Percentiles rank a stretch among this genome's conserved stretches.
Evolutionary conservation across 2,329 filamentous ascomycete species (phyloP).

Genomic region (Microdochium bolleyi): DNA sequence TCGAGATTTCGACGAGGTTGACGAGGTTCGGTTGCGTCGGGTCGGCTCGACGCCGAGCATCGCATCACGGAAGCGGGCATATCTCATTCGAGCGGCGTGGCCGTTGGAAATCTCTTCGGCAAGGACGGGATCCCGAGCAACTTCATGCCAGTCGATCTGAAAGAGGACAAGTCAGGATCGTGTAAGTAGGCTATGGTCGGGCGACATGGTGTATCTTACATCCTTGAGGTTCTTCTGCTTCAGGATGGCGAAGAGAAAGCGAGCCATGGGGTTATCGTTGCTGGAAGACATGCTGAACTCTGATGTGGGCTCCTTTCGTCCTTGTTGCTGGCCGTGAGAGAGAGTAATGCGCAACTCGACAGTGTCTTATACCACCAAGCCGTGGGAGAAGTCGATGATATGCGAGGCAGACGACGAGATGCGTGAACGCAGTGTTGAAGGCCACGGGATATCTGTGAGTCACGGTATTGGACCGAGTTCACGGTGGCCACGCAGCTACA

Average conservation of each 20-base stretch:
- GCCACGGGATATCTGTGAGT: background rate
- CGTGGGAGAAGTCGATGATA: background rate
- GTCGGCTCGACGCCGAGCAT: slow-evolving; percentile 40
- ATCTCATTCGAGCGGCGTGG: slow-evolving; percentile 54
- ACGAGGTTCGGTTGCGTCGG: slow-evolving; percentile 32
- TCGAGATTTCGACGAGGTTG: slow-evolving; percentile 26
- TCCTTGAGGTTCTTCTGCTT: slow-evolving; percentile 53
- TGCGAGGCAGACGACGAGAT: background rate
- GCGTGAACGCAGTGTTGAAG: background rate
- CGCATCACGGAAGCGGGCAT: slow-evolving; percentile 40
- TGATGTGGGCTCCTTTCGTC: slow-evolving; percentile 3
- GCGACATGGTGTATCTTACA: slow-evolving; percentile 32
- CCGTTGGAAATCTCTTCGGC: slow-evolving; percentile 48
- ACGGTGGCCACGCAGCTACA: background rate
- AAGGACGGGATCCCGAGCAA: slow-evolving; percentile 46
- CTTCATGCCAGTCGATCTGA: slow-evolving; percentile 52
- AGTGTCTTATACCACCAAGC: slow-evolving; percentile 5
- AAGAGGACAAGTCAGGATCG: slow-evolving; percentile 7
- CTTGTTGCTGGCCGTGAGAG: background rate
- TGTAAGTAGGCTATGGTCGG: background rate
- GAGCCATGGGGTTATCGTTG: slow-evolving; percentile 47
- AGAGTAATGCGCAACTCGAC: background rate
- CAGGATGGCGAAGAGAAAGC: slow-evolving; percentile 52
- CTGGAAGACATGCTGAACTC: slow-evolving; percentile 39
- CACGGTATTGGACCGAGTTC: background rate